Evolutionary conservation across 2,329 filamentous ascomycete genomes (phyloP).

Genomic region (Chaetoscypha palmicola): DNA sequence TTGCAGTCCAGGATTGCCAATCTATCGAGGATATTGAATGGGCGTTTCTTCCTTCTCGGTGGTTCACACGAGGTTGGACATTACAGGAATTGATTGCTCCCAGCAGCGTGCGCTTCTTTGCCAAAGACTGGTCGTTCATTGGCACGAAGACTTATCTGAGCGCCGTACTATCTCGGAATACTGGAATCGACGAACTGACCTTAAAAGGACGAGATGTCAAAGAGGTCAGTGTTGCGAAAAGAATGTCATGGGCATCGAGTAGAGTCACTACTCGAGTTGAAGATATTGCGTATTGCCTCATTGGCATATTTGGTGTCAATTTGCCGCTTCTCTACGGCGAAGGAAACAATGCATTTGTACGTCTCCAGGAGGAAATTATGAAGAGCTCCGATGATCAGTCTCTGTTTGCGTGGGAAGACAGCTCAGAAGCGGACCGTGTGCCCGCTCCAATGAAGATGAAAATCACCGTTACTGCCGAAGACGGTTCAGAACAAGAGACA

Average conservation of each 20-base stretch:
- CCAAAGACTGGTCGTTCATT: constrained; percentile 2
- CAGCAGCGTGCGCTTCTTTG: constrained; percentile 2
- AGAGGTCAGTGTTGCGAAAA: constrained; percentile 22
- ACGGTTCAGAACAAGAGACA: not conserved
- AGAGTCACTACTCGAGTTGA: constrained; percentile 32
- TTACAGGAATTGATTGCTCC: constrained; percentile 11
- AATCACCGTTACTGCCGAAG: not conserved
- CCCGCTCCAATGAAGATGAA: not conserved
- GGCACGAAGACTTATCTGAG: constrained; percentile 1
- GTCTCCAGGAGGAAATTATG: constrained; percentile 35
- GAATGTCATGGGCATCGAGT: constrained; percentile 31
- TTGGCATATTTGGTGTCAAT: constrained; percentile 38
- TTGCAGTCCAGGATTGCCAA: too few relatives aligned
- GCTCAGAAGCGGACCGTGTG: not conserved
- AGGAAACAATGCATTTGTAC: constrained; percentile 27
- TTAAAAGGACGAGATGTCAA: not conserved
- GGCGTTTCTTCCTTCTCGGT: constrained; percentile 1
- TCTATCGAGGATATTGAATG: not conserved
- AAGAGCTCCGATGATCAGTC: constrained; percentile 33
- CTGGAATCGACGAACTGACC: constrained; percentile 4
- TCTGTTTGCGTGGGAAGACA: constrained; percentile 27
- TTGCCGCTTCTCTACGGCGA: constrained; percentile 39
- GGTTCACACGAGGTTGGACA: constrained; percentile 12
- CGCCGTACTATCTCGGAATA: not conserved
- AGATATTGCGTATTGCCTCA: constrained; percentile 33